Base-by-base conservation (phyloP, 116 monocot genomes). In the Cymodocea nodosa region DNA sequence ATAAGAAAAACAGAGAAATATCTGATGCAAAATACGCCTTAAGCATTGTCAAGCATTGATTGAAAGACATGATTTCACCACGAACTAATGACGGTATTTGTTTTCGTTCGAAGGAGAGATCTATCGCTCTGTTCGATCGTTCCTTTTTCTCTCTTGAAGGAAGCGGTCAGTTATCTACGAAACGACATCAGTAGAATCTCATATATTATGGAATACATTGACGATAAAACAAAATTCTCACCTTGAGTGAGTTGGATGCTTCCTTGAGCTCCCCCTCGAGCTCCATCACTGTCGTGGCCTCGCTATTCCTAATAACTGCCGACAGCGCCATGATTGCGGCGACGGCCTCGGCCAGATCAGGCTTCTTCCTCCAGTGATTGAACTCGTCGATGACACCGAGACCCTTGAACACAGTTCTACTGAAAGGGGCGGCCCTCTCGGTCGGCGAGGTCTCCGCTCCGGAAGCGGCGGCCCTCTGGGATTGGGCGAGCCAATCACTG, bases 301-400 rank as follows among this genome's bases (percentile, higher is more conserved):
- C 79, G 70, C 91, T 84, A 25, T 75, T 79, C 23, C 81, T 70
- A 23, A 97, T 97, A 3, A 83, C 85, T 6, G 91, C 81, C 16
- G 83, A 85, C 23, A 97, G 90, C 9, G 95, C 95, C 95, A 90
- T 97, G 81, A 97, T 91, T 15, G 97, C 97, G 1, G 97, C 91
- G 10, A 97, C 97, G 9, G 97, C 97, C 80, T 97, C 97, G 0
- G 97, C 97, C 15, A 91, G 71, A 63, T 97, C 97, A 15, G 97
- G 88, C 73, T 90, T 91, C 82, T 82, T 85, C 69, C 91, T 70
- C 91, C 97, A 97, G 72, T 78, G 80, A 67, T 91, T 97, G 80
- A 97, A 97, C 87, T 91, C 91, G 14, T 97, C 91, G 76, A 88
- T 88, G 15, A 97, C 88, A 53, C 75, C 76, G 56, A 81, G 79